A percentile compares a stretch with the other conserved stretches of the same genome.
phyloP scores from a whole-genome alignment of 805 yeast genomes.

The Candida taoyuanica region DNA sequence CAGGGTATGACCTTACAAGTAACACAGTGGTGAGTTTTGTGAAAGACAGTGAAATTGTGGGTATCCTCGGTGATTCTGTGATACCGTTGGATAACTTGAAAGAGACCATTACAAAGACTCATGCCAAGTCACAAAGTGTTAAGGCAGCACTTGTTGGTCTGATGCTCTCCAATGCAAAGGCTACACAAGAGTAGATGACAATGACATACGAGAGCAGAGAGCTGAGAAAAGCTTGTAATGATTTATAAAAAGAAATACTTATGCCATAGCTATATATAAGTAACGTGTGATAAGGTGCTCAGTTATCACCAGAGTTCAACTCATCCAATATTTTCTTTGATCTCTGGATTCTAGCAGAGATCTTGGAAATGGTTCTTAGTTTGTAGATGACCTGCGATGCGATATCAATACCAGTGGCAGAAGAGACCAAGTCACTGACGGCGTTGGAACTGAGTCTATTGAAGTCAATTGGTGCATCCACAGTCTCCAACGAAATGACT shows the following conservation, averaged over 20 bases:
- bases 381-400: conserved; percentile 27
- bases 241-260: no score
- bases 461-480: conserved; percentile 24
- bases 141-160: conserved; percentile 12
- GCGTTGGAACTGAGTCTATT: conserved; percentile 20
- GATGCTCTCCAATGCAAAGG: conserved; percentile 8
- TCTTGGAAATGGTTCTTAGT: conserved; percentile 18
- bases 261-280: neutral
- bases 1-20: conserved; percentile 44
- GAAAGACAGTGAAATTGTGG: conserved; percentile 56
- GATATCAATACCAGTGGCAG: conserved; percentile 33
- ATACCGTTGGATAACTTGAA: conserved; percentile 10
- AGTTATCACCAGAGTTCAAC: conserved; percentile 12
- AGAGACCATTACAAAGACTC: conserved; percentile 11
- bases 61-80: conserved; percentile 48
- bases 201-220: no score
- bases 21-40: conserved; percentile 47
- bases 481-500: conserved; percentile 15
- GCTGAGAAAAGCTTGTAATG: no score
- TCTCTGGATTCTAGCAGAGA: conserved; percentile 20
- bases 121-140: conserved; percentile 9
- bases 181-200: conserved; percentile 1
- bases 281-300: no score
- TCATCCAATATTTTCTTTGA: conserved; percentile 24
- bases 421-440: conserved; percentile 29